A percentile compares a stretch with the other conserved stretches of the same genome.
Conservation (phyloP, 2,329 filamentous ascomycete species). For the Sclerotinia nivalis region DNA sequence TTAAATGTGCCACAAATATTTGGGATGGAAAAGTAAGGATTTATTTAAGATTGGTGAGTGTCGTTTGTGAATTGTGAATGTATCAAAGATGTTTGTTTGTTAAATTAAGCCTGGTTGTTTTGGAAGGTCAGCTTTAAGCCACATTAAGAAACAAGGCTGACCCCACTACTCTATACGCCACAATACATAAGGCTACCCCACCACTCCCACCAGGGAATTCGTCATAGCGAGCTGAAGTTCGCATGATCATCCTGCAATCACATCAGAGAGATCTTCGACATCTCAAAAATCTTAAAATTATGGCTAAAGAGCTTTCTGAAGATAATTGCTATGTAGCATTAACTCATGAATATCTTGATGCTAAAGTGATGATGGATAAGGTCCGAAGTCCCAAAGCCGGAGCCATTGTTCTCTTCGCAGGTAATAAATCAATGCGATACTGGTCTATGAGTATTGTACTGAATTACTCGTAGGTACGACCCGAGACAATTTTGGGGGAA, state of each 20-base stretch:
- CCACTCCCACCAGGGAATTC: neutral
- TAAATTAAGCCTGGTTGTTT: slow-evolving; percentile 7
- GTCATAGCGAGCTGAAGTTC: neutral
- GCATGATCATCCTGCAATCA: neutral
- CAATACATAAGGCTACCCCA: slow-evolving; percentile 6
- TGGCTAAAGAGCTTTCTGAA: slow-evolving; percentile 48
- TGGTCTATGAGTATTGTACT: slow-evolving; percentile 1
- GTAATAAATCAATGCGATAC: slow-evolving; percentile 45
- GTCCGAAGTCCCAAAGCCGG: slow-evolving; percentile 74
- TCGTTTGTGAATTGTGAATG: neutral
- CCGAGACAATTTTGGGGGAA: slow-evolving; percentile 69
- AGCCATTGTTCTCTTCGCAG: slow-evolving; percentile 75
- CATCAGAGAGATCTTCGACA: neutral
- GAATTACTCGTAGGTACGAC: slow-evolving; percentile 62
- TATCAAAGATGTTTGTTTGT: neutral
- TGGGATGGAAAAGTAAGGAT: neutral
- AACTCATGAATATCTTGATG: slow-evolving; percentile 61
- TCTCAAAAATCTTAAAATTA: neutral
- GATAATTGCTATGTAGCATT: slow-evolving; percentile 66
- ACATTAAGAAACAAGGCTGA: slow-evolving; percentile 6
- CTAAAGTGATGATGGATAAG: slow-evolving; percentile 58
- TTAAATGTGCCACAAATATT: neutral
- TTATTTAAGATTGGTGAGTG: neutral
- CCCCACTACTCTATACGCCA: neutral
- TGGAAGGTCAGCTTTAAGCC: neutral